Percentiles rank a stretch among this genome's conserved stretches.
Conservation (phyloP, 805 yeast species). For the Ogataea pilisensis region DNA sequence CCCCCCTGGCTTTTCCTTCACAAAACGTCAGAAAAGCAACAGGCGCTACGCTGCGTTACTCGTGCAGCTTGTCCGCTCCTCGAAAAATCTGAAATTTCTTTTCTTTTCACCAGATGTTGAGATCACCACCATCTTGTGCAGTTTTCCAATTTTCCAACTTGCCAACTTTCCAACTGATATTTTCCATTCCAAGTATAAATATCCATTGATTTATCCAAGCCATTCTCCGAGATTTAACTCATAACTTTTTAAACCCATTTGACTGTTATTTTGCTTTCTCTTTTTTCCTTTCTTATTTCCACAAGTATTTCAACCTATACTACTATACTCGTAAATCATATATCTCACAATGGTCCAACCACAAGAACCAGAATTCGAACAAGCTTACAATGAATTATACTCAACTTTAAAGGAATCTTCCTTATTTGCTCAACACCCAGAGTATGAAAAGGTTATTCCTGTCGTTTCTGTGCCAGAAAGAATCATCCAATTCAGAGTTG, state of each 20-base stretch:
- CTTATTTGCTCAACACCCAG: slow-evolving; percentile 82
- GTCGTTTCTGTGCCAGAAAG: slow-evolving; percentile 95
- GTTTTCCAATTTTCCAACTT: neutral
- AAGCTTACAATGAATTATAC: slow-evolving; percentile 92
- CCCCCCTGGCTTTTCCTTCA: no score
- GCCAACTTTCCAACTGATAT: neutral
- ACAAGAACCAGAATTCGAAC: slow-evolving; percentile 97
- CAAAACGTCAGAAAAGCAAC: no score
- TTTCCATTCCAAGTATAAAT: no score
- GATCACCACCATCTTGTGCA: no score
- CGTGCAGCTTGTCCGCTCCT: no score
- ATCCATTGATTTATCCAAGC: neutral
- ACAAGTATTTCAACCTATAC: no score
- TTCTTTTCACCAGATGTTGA: no score
- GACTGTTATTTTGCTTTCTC: neutral
- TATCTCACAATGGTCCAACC: slow-evolving; percentile 74
- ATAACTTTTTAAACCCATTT: no score
- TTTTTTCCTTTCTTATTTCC: neutral
- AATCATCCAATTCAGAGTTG: slow-evolving; percentile 92
- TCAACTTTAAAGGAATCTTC: slow-evolving; percentile 89
- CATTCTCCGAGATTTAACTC: no score
- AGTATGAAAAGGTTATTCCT: slow-evolving; percentile 81
- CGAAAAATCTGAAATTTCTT: no score
- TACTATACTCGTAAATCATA: no score
- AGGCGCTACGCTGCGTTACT: no score